Evolutionary conservation across 1,139 yeast genomes (phyloP).

Genomic region (Blastobotrys persicus): DNA sequence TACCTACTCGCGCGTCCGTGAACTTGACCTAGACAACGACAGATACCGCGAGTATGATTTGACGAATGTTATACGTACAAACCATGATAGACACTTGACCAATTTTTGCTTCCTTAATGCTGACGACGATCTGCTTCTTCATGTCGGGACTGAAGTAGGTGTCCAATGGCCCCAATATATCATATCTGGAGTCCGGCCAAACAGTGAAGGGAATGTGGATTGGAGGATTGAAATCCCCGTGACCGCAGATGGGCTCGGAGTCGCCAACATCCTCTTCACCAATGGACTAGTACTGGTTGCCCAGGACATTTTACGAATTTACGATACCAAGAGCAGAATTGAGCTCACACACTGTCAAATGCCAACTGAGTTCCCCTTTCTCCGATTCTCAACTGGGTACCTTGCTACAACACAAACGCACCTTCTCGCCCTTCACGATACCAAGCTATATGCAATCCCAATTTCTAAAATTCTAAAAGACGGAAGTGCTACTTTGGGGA

Average conservation of each 20-base stretch:
- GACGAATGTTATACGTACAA: not conserved
- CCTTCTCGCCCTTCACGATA: not conserved
- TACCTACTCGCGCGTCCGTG: not conserved
- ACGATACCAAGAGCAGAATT: not conserved
- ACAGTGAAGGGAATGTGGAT: not conserved
- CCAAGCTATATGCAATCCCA: not conserved
- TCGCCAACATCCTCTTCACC: constrained; percentile 3
- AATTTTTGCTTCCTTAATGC: constrained; percentile 1
- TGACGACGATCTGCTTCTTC: constrained; percentile 5
- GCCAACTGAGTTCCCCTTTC: not conserved
- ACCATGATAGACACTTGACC: not conserved
- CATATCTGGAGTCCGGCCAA: not conserved
- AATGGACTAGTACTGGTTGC: not conserved
- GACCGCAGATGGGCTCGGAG: not conserved
- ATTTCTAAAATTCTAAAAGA: not conserved
- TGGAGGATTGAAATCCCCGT: not conserved
- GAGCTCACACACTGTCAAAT: not conserved
- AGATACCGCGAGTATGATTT: not conserved
- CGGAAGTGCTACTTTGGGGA: not conserved
- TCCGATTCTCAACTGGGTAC: not conserved
- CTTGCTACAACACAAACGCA: constrained; percentile 6
- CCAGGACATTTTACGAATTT: not conserved
- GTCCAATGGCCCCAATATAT: not conserved
- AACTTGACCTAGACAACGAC: not conserved
- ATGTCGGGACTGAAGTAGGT: not conserved